These are phyloP conservation scores for Exophiala xenobiotica DNA, from an alignment of 2,329 filamentous ascomycete species.

Conservation along the genomic window DNA sequence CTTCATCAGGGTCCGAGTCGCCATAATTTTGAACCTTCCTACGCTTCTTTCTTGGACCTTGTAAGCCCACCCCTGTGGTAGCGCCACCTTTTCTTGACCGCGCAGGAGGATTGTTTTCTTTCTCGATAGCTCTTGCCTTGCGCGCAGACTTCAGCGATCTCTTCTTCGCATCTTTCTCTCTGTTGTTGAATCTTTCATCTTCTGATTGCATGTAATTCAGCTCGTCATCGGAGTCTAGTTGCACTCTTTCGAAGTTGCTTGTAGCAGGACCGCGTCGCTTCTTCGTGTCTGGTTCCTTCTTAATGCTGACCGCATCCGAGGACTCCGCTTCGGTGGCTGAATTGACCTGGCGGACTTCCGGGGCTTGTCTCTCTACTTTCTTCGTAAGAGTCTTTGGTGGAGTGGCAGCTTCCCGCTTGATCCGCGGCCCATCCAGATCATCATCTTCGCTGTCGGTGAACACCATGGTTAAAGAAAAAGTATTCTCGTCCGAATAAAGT, in stretches of 20 bases:
- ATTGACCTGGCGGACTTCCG: background rate
- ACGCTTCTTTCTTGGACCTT: slow-evolving; percentile 31
- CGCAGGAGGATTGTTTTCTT: slow-evolving; percentile 40
- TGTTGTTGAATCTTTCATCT: slow-evolving; percentile 7
- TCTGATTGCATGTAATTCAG: slow-evolving; percentile 19
- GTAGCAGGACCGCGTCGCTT: slow-evolving; percentile 1
- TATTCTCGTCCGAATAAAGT: too few relatives aligned
- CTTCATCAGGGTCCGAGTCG: slow-evolving; percentile 53
- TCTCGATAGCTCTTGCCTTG: slow-evolving; percentile 57
- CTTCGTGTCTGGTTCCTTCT: slow-evolving; percentile 3
- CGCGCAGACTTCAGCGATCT: slow-evolving; percentile 32
- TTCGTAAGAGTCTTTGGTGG: slow-evolving; percentile 2
- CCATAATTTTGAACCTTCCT: slow-evolving; percentile 42
- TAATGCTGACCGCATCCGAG: slow-evolving; percentile 3
- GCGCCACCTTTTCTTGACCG: slow-evolving; percentile 36
- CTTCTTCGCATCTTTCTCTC: slow-evolving; percentile 2
- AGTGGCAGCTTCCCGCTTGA: slow-evolving; percentile 6
- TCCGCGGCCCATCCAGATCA: slow-evolving; percentile 18
- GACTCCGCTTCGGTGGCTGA: slow-evolving; percentile 3
- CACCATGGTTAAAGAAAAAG: too few relatives aligned
- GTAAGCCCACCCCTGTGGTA: slow-evolving; percentile 33
- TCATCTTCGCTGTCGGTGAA: slow-evolving; percentile 27
- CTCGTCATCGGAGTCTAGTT: slow-evolving; percentile 21
- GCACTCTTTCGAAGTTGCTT: background rate
- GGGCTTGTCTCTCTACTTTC: slow-evolving; percentile 3